Conservation (phyloP, 1,139 yeast species). For the Komagataea norvegica region DNA sequence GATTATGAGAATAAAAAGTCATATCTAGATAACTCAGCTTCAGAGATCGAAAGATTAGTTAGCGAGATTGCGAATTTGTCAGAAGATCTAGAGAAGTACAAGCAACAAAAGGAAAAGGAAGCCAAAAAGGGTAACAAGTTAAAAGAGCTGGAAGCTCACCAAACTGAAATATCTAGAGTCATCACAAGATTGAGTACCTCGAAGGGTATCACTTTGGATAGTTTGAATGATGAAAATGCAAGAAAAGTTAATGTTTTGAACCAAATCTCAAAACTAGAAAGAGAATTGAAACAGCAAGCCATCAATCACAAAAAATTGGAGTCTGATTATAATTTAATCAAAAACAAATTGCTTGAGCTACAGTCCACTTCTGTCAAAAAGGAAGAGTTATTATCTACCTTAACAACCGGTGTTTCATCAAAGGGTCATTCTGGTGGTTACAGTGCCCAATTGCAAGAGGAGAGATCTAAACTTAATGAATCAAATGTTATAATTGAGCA, state of each 20-base stretch:
- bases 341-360: constrained; percentile 38
- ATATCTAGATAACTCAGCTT: constrained; percentile 19
- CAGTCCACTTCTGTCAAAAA: constrained; percentile 53
- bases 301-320: constrained; percentile 30
- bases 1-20: constrained; percentile 26
- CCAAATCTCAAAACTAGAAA: constrained; percentile 23
- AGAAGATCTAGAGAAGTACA: constrained; percentile 56
- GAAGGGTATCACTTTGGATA: constrained; percentile 52
- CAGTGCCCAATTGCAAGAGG: constrained; percentile 63
- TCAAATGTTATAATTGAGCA: constrained; percentile 57
- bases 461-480: constrained; percentile 52
- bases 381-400: constrained; percentile 76
- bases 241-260: constrained; percentile 21
- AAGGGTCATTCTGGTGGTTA: constrained; percentile 81
- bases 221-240: constrained; percentile 44
- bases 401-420: constrained; percentile 88
- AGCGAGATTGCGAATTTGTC: constrained; percentile 56
- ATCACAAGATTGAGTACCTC: constrained; percentile 66
- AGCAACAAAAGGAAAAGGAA: constrained; percentile 53
- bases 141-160: constrained; percentile 55
- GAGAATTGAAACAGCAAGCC: constrained; percentile 25
- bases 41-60: constrained; percentile 39
- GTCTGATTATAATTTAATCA: constrained; percentile 41
- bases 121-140: constrained; percentile 58
- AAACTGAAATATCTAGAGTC: constrained; percentile 57